Percentiles rank a stretch among this genome's conserved stretches.
These are phyloP conservation scores for Patellaria atrata DNA, from an alignment of 495 filamentous ascomycete genomes.

Conservation along the genomic window DNA sequence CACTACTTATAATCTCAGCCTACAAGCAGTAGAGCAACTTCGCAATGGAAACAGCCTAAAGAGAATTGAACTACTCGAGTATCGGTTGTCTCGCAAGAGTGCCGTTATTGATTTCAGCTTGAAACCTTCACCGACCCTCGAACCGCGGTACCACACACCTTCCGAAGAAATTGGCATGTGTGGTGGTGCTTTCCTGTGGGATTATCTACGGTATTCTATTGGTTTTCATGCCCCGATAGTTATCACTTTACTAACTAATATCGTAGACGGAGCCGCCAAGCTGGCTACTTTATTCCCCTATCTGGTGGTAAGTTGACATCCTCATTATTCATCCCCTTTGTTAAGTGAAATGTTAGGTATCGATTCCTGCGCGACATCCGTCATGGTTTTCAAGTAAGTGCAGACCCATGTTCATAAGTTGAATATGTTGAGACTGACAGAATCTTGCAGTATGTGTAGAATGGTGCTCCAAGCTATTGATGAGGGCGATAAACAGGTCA, in stretches of 20 bases:
- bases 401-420: slow-evolving; percentile 40
- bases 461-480: slow-evolving; percentile 51
- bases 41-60: no score
- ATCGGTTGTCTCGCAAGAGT: no score
- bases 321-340: slow-evolving; percentile 51
- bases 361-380: slow-evolving; percentile 46
- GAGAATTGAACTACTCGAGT: no score
- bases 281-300: slow-evolving; percentile 32
- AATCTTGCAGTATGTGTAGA: slow-evolving; percentile 9
- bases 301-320: slow-evolving; percentile 64
- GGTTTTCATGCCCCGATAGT: slow-evolving; percentile 46
- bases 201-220: slow-evolving; percentile 57
- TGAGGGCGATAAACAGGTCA: slow-evolving; percentile 51
- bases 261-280: slow-evolving; percentile 6
- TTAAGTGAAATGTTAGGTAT: no score
- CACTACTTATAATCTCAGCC: no score
- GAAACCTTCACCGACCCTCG: slow-evolving; percentile 16
- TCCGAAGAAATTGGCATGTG: slow-evolving; percentile 67
- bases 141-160: slow-evolving; percentile 41
- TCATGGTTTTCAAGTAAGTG: slow-evolving; percentile 63
- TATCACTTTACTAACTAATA: slow-evolving; percentile 32
- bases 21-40: slow-evolving; percentile 38
- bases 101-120: slow-evolving; percentile 22
- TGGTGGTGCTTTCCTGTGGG: slow-evolving; percentile 68
- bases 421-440: not conserved